These are phyloP conservation scores for Paramecium primaurelia DNA, from an alignment of 73 alveolate species.

Conservation along the genomic window DNA sequence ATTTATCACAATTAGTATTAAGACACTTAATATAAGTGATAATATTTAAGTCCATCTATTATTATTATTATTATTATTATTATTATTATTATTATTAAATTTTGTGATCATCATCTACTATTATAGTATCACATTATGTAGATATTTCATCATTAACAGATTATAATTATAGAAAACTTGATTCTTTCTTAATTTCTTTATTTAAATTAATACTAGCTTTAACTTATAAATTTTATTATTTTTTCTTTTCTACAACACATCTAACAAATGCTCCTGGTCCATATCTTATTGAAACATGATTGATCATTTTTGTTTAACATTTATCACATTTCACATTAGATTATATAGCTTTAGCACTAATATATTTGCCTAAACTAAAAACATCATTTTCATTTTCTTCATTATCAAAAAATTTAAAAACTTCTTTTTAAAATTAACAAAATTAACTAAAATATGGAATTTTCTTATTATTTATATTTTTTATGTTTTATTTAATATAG, in stretches of 20 bases:
- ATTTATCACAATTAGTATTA: neutral
- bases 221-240: neutral
- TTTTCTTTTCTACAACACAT: neutral
- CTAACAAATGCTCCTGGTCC: constrained; percentile 45
- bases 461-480: neutral
- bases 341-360: neutral
- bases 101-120: neutral
- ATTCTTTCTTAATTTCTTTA: neutral
- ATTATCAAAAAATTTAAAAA: neutral
- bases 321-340: neutral
- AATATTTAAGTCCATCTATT: neutral
- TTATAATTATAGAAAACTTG: neutral
- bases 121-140: neutral
- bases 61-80: neutral
- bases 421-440: neutral
- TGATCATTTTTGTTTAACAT: neutral
- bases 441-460: neutral
- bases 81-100: neutral
- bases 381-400: neutral
- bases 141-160: neutral
- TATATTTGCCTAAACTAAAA: neutral
- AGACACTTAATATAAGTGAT: neutral
- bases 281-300: neutral
- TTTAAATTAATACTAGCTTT: neutral
- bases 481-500: neutral